Base-by-base conservation (phyloP, 208 protist species). In the Crithidia brevicula region DNA sequence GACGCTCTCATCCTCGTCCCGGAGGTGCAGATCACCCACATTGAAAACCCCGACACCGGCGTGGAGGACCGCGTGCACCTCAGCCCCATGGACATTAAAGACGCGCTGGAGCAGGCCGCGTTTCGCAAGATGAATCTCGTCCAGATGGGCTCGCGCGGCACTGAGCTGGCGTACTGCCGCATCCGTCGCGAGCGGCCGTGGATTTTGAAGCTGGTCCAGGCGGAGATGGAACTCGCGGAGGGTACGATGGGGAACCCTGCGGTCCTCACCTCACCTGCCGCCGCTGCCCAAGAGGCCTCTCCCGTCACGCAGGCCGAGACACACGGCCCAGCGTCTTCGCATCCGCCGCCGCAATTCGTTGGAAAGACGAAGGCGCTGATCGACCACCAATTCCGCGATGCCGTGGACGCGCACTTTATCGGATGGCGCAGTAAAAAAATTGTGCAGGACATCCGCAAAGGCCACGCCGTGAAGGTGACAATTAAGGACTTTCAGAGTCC, bases 391-490 rank as follows among this genome's bases (percentile, higher is more conserved):
- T 97, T 97, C 56, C 87, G 92, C 38, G 92, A 97, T 45, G 88
- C 86, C 0, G 89, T 91, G 15, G 92, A 97, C 54, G 76, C 92
- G 4, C 92, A 97, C 65, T 94, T 95, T 78, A 70, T 97, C 18
- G 85, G 88, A 34, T 97, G 92, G 92, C 82, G 84, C 53, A 92
- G 86, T 79, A 93, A 94, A 59, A 95, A 95, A 70, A 90, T 95
- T 20, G 78, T 80, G 27, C 79, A 92, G 53, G 89, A 94, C 51
- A 72, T 97, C 22, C 73, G 76, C 63, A 88, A 84, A 53, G 66
- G 79, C 0, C 89, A 95, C 69, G 80, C 86, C 2, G 92, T 95
- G 38, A 89, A 92, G 67, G 58, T 97, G 22, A 86, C 79, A 27
- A 93, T 94, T 27, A 82, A 79, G 27, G 84, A 97, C 25, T 97